phyloP scores from a whole-genome alignment of 2,329 filamentous ascomycete genomes.

The Aspergillus brunneoviolaceus region DNA sequence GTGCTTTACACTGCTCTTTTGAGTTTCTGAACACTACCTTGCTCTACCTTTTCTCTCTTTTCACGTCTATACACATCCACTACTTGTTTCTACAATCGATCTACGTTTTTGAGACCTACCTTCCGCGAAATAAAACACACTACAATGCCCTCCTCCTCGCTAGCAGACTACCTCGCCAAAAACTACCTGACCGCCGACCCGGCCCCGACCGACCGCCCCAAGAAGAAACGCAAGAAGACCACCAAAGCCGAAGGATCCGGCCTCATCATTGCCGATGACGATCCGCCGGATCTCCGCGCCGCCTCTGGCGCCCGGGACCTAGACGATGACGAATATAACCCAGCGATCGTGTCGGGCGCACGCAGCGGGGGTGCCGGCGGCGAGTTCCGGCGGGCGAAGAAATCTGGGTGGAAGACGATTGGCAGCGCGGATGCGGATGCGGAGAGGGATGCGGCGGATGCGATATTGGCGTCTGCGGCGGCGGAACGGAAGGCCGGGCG shows the following conservation, averaged over 20 bases:
- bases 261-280: slow-evolving; percentile 44
- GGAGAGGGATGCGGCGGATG: slow-evolving; percentile 10
- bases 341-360: slow-evolving; percentile 26
- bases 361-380: not conserved
- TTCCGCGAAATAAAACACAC: not conserved
- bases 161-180: slow-evolving; percentile 84
- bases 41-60: not conserved
- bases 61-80: not conserved
- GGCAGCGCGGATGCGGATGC: slow-evolving; percentile 40
- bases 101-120: not conserved
- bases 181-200: slow-evolving; percentile 78
- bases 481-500: slow-evolving; percentile 66
- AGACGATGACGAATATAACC: slow-evolving; percentile 41
- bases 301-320: slow-evolving; percentile 18
- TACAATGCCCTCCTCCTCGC: slow-evolving; percentile 50
- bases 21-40: not conserved
- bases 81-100: not conserved
- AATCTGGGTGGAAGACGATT: slow-evolving; percentile 76
- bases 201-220: slow-evolving; percentile 46
- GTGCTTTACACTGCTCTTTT: too few relatives aligned
- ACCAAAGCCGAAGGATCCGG: slow-evolving; percentile 48
- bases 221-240: slow-evolving; percentile 58
- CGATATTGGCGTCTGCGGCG: slow-evolving; percentile 68
- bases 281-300: slow-evolving; percentile 37
- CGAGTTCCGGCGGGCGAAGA: slow-evolving; percentile 70